Base-by-base conservation (phyloP, 495 filamentous ascomycete species). In the Chaetomium fimeti region DNA sequence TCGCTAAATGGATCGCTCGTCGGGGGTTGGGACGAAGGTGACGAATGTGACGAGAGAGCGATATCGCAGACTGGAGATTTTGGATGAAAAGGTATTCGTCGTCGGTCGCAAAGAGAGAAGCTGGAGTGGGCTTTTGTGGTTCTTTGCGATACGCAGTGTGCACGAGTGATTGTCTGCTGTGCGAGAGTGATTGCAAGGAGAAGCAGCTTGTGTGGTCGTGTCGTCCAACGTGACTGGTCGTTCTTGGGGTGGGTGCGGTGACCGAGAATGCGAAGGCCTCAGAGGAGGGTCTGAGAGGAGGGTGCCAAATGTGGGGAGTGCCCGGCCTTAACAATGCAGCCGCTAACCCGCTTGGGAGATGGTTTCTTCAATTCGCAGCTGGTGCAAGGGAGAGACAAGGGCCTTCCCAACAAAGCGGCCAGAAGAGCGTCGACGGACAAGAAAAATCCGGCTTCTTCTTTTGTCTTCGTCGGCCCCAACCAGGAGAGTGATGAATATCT, bases 341-440 rank as follows among this genome's bases (percentile, higher is more conserved):
- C 53, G 43, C 65, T 67, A 62, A 57, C 65, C 61, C 27, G 51
- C 47, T 67, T 58, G 42, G 61, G 65, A 67, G 52, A n/a, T 62
- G 63, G 63, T 24, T n/a, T 20, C 42, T 12, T 57, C 48, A 67
- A 28, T 45, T n/a, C 22, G 47, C 18, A 60, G 38, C 29, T 49
- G 22, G 20, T 36, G 54, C 53, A 55, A 63, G 55, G 52, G 28
- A 28, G 48, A 43, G 47, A 59, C 60, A 63, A 51, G 40, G 65
- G 32, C 52, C 45, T 54, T 28, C 55, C 55, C 22, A 38, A 66
- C 60, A 66, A 66, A 66, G 64, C 53, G 1, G 27, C 49, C 52
- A 29, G 27, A 15, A 42, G 22, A 49, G 24, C 8, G 6, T 15
- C 24, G 51, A 27, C 3, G 3, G 25, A 45, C 22, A 20, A 27